phyloP scores from a whole-genome alignment of 2,329 filamentous ascomycete genomes.

The Chaetomium sp. region DNA sequence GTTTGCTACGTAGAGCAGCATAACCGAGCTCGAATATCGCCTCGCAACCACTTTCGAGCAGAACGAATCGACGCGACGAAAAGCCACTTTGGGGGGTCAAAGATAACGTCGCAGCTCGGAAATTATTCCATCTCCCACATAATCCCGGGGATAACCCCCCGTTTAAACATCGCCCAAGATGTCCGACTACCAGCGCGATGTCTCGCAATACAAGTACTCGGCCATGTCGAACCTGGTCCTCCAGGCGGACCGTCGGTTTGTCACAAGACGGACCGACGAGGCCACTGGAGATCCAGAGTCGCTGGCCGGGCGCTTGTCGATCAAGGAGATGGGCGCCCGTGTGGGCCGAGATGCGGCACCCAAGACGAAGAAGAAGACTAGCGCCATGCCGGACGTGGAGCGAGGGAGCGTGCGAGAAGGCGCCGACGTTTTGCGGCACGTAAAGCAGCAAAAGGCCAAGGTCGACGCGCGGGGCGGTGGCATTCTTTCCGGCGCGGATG shows the following conservation, averaged over 20 bases:
- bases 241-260: slow-evolving; percentile 96
- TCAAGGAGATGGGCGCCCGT: slow-evolving; percentile 88
- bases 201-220: slow-evolving; percentile 98
- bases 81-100: neutral
- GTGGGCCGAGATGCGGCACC: slow-evolving; percentile 74
- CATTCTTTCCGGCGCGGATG: slow-evolving; percentile 76
- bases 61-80: slow-evolving; percentile 8
- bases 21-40: slow-evolving; percentile 11
- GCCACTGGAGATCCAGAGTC: slow-evolving; percentile 96
- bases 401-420: slow-evolving; percentile 72
- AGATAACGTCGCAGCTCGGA: neutral
- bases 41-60: slow-evolving; percentile 13
- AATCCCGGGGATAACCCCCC: neutral
- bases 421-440: slow-evolving; percentile 72
- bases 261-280: slow-evolving; percentile 87
- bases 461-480: slow-evolving; percentile 68
- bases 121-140: too few species aligned
- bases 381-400: slow-evolving; percentile 62
- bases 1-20: slow-evolving; percentile 12
- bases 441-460: slow-evolving; percentile 80
- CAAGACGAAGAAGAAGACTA: slow-evolving; percentile 74
- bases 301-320: slow-evolving; percentile 85
- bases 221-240: slow-evolving; percentile 99
- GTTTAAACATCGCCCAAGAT: slow-evolving; percentile 42
- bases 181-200: slow-evolving; percentile 71